These are phyloP conservation scores for Malassezia cuniculi DNA, from an alignment of 1,284 basidiomycete genomes.

Conservation along the genomic window DNA sequence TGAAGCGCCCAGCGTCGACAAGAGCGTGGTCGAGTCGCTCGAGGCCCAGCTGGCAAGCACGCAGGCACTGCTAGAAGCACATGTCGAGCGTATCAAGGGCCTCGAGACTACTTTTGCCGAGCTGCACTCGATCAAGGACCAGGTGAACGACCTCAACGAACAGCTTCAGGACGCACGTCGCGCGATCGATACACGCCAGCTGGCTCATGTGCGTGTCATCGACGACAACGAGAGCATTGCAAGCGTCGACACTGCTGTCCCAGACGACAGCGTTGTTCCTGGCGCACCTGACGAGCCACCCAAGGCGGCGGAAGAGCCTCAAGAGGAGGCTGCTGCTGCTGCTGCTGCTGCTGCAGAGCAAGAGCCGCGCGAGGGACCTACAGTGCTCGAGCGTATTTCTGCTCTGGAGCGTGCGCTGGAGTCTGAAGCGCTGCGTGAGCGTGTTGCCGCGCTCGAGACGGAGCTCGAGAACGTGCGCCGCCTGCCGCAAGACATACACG, in stretches of 20 bases:
- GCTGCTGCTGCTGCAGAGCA: constrained; percentile 12
- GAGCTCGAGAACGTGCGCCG: constrained; percentile 59
- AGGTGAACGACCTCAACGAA: constrained; percentile 53
- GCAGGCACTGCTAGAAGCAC: constrained; percentile 61
- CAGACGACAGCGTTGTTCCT: neutral
- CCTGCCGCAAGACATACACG: constrained; percentile 69
- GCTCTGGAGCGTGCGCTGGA: no score
- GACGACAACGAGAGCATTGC: constrained; percentile 38
- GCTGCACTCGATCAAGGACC: constrained; percentile 70
- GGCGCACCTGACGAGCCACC: no score
- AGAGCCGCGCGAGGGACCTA: constrained; percentile 22
- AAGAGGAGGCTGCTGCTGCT: neutral
- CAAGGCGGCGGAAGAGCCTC: no score
- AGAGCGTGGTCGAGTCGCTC: constrained; percentile 49
- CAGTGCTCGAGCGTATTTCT: no score
- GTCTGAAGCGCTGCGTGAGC: constrained; percentile 46
- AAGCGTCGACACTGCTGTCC: constrained; percentile 26
- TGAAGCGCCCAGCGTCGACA: constrained; percentile 19
- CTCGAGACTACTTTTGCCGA: constrained; percentile 68
- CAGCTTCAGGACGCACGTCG: constrained; percentile 44
- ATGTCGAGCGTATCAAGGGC: constrained; percentile 71
- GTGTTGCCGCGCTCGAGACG: constrained; percentile 57
- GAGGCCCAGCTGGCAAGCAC: constrained; percentile 76
- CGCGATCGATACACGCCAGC: constrained; percentile 18
- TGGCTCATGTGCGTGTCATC: constrained; percentile 11